Conservation (phyloP, 371 early-diverging fungal genomes). For the Syncephalastrum monosporum region DNA sequence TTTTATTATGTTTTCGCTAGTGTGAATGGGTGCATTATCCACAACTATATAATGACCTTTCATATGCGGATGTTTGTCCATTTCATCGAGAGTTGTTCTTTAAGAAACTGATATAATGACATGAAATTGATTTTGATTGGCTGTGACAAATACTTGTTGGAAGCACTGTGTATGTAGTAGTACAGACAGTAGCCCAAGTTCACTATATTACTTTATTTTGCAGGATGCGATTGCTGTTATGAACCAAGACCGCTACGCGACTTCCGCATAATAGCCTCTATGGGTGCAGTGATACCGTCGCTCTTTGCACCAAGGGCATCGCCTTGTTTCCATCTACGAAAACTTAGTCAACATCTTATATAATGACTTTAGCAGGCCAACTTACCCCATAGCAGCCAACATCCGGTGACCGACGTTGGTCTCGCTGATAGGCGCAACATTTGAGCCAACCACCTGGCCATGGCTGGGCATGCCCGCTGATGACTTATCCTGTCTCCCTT, state of each 20-base stretch:
- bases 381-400: slow-evolving; percentile 80
- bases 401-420: slow-evolving; percentile 80
- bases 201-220: slow-evolving; percentile 2
- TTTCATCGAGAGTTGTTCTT: no score
- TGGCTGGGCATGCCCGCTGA: slow-evolving; percentile 13
- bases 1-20: no score
- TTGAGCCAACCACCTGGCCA: slow-evolving; percentile 71
- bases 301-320: slow-evolving; percentile 77
- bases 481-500: slow-evolving; percentile 8
- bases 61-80: no score
- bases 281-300: slow-evolving; percentile 80
- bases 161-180: no score
- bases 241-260: slow-evolving; percentile 78
- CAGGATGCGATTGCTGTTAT: slow-evolving; percentile 17
- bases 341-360: neutral
- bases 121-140: no score
- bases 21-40: no score
- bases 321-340: slow-evolving; percentile 74
- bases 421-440: slow-evolving; percentile 61
- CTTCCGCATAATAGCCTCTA: slow-evolving; percentile 81
- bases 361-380: neutral
- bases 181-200: no score
- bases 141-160: no score
- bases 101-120: no score
- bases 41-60: no score